These are phyloP conservation scores for Raphidocelis subcapitata DNA, from an alignment of 139 green algal species.

Conservation along the genomic window DNA sequence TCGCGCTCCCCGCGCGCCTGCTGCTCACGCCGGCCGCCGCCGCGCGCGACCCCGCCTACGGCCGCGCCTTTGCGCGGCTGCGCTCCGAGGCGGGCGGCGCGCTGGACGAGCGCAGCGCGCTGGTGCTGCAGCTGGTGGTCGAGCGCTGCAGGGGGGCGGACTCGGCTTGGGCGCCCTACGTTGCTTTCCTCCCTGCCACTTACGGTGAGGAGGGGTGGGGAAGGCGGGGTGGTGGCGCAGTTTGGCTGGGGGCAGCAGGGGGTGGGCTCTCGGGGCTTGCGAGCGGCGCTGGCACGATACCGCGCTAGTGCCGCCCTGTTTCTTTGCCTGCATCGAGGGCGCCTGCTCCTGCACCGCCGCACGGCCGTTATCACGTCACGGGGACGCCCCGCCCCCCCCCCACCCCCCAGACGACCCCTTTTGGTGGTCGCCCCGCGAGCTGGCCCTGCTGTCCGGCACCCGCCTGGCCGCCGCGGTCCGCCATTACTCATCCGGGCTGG, in stretches of 20 bases:
- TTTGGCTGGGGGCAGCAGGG: background rate
- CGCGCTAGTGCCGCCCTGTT: no score
- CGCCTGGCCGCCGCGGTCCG: no score
- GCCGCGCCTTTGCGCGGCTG: constrained; percentile 1
- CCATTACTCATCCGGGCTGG: no score
- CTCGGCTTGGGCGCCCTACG: constrained; percentile 27
- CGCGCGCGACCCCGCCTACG: constrained; percentile 6
- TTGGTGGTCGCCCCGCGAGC: no score
- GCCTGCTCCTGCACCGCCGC: no score
- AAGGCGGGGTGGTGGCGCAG: background rate
- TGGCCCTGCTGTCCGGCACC: no score
- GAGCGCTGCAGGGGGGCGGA: constrained; percentile 24
- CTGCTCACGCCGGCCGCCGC: constrained; percentile 20
- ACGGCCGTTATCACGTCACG: no score
- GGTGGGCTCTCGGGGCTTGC: no score
- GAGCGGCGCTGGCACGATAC: no score
- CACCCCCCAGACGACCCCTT: no score
- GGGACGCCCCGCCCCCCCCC: no score
- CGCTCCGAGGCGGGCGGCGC: background rate
- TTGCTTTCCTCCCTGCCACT: constrained; percentile 22
- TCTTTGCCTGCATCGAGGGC: no score
- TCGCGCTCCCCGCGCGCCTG: constrained; percentile 1
- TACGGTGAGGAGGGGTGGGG: constrained; percentile 23
- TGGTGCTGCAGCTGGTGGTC: constrained; percentile 37
- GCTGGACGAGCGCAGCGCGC: constrained; percentile 10